phyloP scores from a whole-genome alignment of 2,329 filamentous ascomycete species.

The Ascochyta koolunga region DNA sequence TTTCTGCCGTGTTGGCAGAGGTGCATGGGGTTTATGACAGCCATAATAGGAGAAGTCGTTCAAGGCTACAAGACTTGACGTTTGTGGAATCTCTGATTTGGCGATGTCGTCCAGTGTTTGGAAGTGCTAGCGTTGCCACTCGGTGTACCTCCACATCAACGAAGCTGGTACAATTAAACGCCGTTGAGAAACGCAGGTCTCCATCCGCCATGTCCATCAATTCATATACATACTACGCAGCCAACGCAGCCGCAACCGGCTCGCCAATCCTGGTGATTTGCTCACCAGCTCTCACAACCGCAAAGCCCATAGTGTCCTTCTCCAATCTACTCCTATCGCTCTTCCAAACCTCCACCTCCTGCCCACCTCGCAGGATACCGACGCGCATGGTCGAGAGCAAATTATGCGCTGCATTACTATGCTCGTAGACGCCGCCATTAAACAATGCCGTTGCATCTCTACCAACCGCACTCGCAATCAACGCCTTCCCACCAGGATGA shows the following conservation, averaged over 20 bases:
- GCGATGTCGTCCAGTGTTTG: too few species aligned
- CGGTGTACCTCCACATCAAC: not conserved
- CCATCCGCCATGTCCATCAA: not conserved
- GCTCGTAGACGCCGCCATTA: constrained; percentile 49
- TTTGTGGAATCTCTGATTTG: too few species aligned
- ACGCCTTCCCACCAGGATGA: constrained; percentile 47
- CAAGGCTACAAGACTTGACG: not conserved
- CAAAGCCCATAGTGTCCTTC: constrained; percentile 76
- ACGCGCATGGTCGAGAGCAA: constrained; percentile 48
- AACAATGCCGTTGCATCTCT: constrained; percentile 50
- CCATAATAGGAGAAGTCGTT: not conserved
- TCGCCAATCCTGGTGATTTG: constrained; percentile 81
- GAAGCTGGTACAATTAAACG: not conserved
- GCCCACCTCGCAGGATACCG: constrained; percentile 46
- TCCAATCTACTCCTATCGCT: constrained; percentile 55
- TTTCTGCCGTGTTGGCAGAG: not conserved
- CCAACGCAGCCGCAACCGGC: constrained; percentile 78
- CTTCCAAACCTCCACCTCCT: constrained; percentile 51
- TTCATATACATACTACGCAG: constrained; percentile 60
- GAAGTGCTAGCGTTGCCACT: too few species aligned
- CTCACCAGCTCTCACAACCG: constrained; percentile 78
- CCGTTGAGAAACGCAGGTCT: too few species aligned
- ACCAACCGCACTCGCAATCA: constrained; percentile 45
- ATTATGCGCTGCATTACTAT: constrained; percentile 50
- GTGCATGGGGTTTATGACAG: not conserved